phyloP scores from a whole-genome alignment of 768 basidiomycete genomes.

The Podaxis mareebaensis region DNA sequence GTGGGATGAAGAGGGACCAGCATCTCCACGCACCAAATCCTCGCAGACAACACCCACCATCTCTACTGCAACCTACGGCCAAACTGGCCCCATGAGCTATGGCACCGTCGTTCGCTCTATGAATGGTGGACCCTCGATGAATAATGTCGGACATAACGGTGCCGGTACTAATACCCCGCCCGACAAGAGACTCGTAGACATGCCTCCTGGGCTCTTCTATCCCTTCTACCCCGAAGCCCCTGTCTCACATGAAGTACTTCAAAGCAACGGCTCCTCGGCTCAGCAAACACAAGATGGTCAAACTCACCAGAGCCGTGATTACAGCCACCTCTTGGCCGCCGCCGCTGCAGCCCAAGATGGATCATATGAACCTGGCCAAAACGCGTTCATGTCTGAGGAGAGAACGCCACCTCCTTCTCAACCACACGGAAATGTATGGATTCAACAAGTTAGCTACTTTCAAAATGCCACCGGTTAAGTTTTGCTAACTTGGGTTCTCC shows the following conservation, averaged over 20 bases:
- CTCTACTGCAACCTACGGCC: slow-evolving; percentile 27
- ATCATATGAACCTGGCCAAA: slow-evolving; percentile 52
- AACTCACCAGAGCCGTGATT: slow-evolving; percentile 34
- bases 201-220: slow-evolving; percentile 72
- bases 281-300: slow-evolving; percentile 19
- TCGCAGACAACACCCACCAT: slow-evolving; percentile 46
- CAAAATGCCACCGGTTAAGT: background rate
- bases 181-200: slow-evolving; percentile 56
- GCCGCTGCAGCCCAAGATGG: slow-evolving; percentile 58
- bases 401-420: slow-evolving; percentile 35
- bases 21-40: slow-evolving; percentile 36
- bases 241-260: slow-evolving; percentile 12
- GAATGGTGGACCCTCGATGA: slow-evolving; percentile 29
- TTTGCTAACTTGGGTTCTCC: background rate
- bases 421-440: slow-evolving; percentile 25
- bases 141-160: slow-evolving; percentile 27
- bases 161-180: slow-evolving; percentile 37
- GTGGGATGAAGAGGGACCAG: slow-evolving; percentile 48
- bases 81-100: slow-evolving; percentile 24
- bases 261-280: slow-evolving; percentile 8
- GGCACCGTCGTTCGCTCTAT: slow-evolving; percentile 36
- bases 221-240: slow-evolving; percentile 67
- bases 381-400: slow-evolving; percentile 72
- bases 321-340: slow-evolving; percentile 55
- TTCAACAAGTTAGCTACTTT: background rate